Conservation (phyloP, 768 basidiomycete genomes). For the Zangia roseola region DNA sequence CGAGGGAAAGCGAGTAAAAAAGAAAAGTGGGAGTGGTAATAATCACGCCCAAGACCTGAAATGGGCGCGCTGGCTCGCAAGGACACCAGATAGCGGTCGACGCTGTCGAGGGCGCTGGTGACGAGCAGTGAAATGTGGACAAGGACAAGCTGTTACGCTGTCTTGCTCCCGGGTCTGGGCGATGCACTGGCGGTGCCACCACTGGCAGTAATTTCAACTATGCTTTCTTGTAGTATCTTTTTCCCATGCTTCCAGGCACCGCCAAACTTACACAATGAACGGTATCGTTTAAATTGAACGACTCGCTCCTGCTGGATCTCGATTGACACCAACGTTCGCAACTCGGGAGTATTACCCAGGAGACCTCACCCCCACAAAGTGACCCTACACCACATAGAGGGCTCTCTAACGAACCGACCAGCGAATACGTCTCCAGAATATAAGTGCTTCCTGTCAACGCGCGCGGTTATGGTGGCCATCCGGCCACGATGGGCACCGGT, state of each 20-base stretch:
- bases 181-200: conserved; percentile 16
- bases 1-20: conserved; percentile 10
- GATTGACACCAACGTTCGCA: neutral
- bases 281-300: too few relatives aligned
- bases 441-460: too few relatives aligned
- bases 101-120: neutral
- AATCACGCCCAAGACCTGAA: neutral
- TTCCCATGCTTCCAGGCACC: conserved; percentile 16
- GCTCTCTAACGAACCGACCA: too few relatives aligned
- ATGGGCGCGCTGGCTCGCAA: neutral
- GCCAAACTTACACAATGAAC: neutral
- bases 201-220: conserved; percentile 17
- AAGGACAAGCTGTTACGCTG: conserved; percentile 2
- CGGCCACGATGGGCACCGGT: too few relatives aligned
- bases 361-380: too few relatives aligned
- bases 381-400: too few relatives aligned
- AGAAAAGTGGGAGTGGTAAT: conserved; percentile 5
- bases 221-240: conserved; percentile 18
- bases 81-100: neutral
- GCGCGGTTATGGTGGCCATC: too few relatives aligned
- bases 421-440: too few relatives aligned
- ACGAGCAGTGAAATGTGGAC: neutral
- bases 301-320: neutral
- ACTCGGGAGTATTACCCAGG: neutral
- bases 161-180: conserved; percentile 9